A percentile compares a stretch with the other conserved stretches of the same genome.
Evolutionary conservation across 345 rosid species (phyloP).

Genomic region (Ceriops decandra): DNA sequence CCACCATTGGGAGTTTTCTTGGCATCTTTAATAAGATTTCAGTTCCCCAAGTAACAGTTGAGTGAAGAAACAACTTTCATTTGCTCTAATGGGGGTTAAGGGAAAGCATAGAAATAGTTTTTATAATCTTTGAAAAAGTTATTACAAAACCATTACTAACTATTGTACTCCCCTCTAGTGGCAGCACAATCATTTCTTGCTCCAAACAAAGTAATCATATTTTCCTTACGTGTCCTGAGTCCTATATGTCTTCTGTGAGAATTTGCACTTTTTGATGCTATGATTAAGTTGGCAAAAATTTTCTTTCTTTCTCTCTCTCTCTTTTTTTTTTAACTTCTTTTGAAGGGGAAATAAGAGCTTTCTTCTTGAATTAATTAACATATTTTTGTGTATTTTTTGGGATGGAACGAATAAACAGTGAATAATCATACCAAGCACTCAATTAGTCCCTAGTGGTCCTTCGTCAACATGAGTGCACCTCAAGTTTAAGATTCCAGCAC

Average conservation of each 20-base stretch:
- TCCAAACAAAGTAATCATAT: neutral
- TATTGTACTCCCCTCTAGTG: neutral
- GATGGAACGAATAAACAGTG: neutral
- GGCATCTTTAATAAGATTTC: neutral
- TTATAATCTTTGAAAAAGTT: neutral
- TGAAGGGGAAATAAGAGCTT: neutral
- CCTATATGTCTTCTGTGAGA: neutral
- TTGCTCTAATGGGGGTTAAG: neutral
- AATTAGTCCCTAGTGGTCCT: conserved; percentile 20
- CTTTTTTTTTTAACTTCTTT: too few relatives aligned
- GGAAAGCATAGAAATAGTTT: neutral
- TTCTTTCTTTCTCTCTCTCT: too few relatives aligned
- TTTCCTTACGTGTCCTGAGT: neutral
- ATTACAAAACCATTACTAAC: neutral
- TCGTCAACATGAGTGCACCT: conserved; percentile 26
- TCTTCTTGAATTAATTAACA: neutral
- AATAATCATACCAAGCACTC: neutral
- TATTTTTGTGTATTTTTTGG: neutral
- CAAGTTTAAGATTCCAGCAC: conserved; percentile 37
- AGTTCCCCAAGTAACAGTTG: neutral
- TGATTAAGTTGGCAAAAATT: too few relatives aligned
- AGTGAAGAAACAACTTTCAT: neutral
- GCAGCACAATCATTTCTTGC: neutral
- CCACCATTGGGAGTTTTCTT: neutral
- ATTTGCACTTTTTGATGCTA: too few relatives aligned